These are phyloP conservation scores for Solanum infundibuliforme DNA, from an alignment of 257 asterid genomes.

Conservation along the genomic window DNA sequence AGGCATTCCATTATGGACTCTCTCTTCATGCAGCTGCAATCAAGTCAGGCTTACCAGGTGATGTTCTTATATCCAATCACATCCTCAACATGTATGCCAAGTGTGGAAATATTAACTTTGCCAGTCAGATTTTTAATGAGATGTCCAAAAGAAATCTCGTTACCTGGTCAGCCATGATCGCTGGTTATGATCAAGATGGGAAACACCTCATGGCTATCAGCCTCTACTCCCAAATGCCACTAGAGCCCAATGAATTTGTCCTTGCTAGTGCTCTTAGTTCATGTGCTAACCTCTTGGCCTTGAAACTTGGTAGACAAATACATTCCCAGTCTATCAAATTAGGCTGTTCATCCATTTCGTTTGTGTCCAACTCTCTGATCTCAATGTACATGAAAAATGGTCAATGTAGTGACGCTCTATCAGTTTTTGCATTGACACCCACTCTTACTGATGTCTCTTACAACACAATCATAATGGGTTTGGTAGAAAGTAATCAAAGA, in stretches of 20 bases:
- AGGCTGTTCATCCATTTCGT: conserved; percentile 30
- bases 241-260: conserved; percentile 48
- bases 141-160: conserved; percentile 48
- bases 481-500: conserved; percentile 39
- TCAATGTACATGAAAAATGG: conserved; percentile 64
- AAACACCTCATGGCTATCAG: conserved; percentile 29
- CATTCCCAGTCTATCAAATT: conserved; percentile 50
- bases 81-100: conserved; percentile 57
- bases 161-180: conserved; percentile 64
- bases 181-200: conserved; percentile 50
- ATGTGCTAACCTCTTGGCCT: conserved; percentile 39
- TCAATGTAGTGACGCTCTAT: conserved; percentile 37
- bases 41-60: conserved; percentile 37
- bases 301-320: conserved; percentile 44
- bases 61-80: conserved; percentile 33
- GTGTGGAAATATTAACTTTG: conserved; percentile 38
- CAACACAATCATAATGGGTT: conserved; percentile 47
- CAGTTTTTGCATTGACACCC: conserved; percentile 20
- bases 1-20: conserved; percentile 22
- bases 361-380: conserved; percentile 52
- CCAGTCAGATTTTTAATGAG: conserved; percentile 47
- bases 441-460: conserved; percentile 36
- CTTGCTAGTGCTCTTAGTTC: conserved; percentile 59
- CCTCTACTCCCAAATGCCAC: conserved; percentile 35
- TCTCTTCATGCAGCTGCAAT: conserved; percentile 51